A percentile compares a stretch with the other conserved stretches of the same genome.
Evolutionary conservation across 176 grass and related monocot genomes (phyloP).

Genomic region (Zoysia pacifica): DNA sequence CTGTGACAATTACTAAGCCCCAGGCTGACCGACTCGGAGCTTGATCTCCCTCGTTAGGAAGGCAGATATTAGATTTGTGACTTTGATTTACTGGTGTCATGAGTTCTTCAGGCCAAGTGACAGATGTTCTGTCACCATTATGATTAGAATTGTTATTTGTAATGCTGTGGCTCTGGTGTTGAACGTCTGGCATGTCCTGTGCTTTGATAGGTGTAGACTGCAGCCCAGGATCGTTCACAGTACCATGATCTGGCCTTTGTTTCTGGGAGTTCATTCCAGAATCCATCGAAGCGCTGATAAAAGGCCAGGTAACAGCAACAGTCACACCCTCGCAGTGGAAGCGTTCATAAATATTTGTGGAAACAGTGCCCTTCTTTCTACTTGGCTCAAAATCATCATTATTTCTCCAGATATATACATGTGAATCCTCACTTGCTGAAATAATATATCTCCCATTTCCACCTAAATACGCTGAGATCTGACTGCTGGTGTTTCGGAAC

Average conservation of each 20-base stretch:
- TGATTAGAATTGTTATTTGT: slow-evolving; percentile 41
- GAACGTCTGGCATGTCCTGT: slow-evolving; percentile 29
- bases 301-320: slow-evolving; percentile 75
- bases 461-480: slow-evolving; percentile 80
- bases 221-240: slow-evolving; percentile 31
- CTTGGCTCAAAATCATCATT: slow-evolving; percentile 65
- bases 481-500: slow-evolving; percentile 91
- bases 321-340: slow-evolving; percentile 81
- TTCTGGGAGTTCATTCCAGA: slow-evolving; percentile 33
- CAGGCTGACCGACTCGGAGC: slow-evolving; percentile 58
- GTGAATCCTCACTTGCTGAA: slow-evolving; percentile 92
- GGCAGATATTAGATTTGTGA: slow-evolving; percentile 34
- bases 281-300: slow-evolving; percentile 20
- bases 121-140: slow-evolving; percentile 50
- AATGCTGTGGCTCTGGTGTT: slow-evolving; percentile 12
- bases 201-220: slow-evolving; percentile 23
- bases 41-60: slow-evolving; percentile 27
- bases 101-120: slow-evolving; percentile 90
- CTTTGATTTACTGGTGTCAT: slow-evolving; percentile 56
- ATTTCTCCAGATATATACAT: slow-evolving; percentile 88
- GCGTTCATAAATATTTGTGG: slow-evolving; percentile 72
- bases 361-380: slow-evolving; percentile 58
- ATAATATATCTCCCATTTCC: slow-evolving; percentile 72
- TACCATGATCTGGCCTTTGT: slow-evolving; percentile 17
- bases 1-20: slow-evolving; percentile 88